Evolutionary conservation across 345 rosid species (phyloP).

Genomic region (Aquilaria yunnanensis): DNA sequence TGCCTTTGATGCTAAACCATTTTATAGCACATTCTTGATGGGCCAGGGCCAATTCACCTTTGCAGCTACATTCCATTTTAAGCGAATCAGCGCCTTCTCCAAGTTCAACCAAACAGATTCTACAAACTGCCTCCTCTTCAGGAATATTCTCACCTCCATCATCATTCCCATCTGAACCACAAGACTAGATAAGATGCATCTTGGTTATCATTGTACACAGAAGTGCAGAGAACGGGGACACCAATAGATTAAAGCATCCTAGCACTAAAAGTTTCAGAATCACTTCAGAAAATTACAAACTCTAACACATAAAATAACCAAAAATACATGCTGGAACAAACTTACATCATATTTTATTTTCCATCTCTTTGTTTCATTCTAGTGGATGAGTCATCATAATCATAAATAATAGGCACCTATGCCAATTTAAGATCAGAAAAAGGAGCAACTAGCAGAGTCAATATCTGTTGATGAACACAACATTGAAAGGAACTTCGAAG

Average conservation of each 20-base stretch:
- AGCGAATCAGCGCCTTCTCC: constrained; percentile 85
- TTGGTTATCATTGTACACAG: constrained; percentile 32
- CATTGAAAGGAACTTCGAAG: too few relatives aligned
- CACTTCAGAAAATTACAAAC: neutral
- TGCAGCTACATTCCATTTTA: constrained; percentile 98
- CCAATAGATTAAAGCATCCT: neutral
- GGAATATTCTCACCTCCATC: constrained; percentile 75
- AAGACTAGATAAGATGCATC: constrained; percentile 61
- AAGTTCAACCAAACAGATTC: constrained; percentile 80
- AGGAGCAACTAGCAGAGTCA: too few relatives aligned
- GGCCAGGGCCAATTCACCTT: constrained; percentile 85
- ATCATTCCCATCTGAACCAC: constrained; percentile 58
- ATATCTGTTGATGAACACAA: too few relatives aligned
- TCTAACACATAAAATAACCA: too few relatives aligned
- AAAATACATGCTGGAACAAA: too few relatives aligned
- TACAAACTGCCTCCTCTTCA: constrained; percentile 90
- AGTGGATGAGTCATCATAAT: too few relatives aligned
- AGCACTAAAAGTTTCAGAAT: constrained; percentile 1
- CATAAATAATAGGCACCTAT: too few relatives aligned
- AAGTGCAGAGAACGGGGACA: neutral
- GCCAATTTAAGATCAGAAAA: too few relatives aligned
- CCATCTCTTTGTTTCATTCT: too few relatives aligned
- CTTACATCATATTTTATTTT: too few relatives aligned
- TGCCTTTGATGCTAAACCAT: constrained; percentile 99
- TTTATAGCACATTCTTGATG: constrained; percentile 89